These are phyloP conservation scores for Polyrhizophydium stewartii DNA, from an alignment of 371 early-diverging fungal genomes.

Conservation along the genomic window DNA sequence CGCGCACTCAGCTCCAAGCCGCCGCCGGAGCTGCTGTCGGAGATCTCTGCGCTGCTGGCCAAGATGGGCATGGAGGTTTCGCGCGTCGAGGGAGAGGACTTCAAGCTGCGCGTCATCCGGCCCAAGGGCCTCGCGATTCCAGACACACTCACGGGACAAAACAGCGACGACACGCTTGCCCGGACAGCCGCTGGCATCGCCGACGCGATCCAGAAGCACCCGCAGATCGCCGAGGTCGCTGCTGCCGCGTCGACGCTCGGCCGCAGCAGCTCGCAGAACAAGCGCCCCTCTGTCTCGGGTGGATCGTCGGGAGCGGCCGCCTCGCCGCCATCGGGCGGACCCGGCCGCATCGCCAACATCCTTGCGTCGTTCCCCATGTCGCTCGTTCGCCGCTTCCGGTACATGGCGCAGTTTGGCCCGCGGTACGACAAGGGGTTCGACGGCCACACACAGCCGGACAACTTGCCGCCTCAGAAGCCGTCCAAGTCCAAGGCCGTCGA, in stretches of 20 bases:
- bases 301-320: background rate
- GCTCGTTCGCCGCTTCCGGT: conserved; percentile 22
- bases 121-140: conserved; percentile 1
- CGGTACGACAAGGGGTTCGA: conserved; percentile 33
- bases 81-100: conserved; percentile 16
- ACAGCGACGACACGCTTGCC: background rate
- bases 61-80: conserved; percentile 32
- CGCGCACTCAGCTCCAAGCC: conserved; percentile 30
- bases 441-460: conserved; percentile 8
- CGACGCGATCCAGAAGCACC: background rate
- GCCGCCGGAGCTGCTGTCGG: conserved; percentile 23
- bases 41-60: conserved; percentile 19
- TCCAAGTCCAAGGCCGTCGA: background rate
- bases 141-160: background rate
- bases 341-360: conserved; percentile 9
- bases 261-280: background rate
- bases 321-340: background rate
- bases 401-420: conserved; percentile 28
- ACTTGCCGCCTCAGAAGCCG: background rate
- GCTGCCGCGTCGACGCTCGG: background rate
- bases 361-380: conserved; percentile 30
- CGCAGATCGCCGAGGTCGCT: background rate
- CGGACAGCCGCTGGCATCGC: background rate
- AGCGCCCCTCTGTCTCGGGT: background rate
- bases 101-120: conserved; percentile 27